These are phyloP conservation scores for Fragaria iinumae DNA, from an alignment of 306 rosid genomes.

Conservation along the genomic window DNA sequence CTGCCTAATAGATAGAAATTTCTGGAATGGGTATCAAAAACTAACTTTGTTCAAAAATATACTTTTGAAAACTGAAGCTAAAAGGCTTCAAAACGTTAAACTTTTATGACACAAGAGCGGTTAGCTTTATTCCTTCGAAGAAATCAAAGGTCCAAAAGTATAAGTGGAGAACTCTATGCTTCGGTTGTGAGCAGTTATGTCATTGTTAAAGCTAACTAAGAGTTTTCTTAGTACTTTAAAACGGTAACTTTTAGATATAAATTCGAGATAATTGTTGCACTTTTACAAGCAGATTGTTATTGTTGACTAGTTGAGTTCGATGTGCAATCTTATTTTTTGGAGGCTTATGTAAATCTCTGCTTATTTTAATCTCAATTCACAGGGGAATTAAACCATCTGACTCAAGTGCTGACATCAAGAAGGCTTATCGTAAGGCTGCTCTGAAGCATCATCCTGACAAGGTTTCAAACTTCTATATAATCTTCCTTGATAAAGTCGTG, in stretches of 20 bases:
- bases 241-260: neutral
- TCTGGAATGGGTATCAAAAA: neutral
- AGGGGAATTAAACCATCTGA: constrained; percentile 33
- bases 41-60: neutral
- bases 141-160: neutral
- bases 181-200: neutral
- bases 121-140: neutral
- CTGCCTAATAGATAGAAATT: neutral
- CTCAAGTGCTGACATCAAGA: constrained; percentile 26
- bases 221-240: no score
- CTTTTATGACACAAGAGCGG: neutral
- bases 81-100: neutral
- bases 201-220: neutral
- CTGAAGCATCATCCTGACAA: constrained; percentile 42
- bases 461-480: constrained; percentile 19
- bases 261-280: neutral
- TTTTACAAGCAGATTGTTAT: neutral
- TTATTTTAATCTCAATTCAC: constrained; percentile 11
- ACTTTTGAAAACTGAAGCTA: neutral
- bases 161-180: neutral
- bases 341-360: neutral
- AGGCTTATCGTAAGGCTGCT: constrained; percentile 39
- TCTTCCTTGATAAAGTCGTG: neutral
- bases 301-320: neutral
- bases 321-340: neutral